A percentile compares a stretch with the other conserved stretches of the same genome.
These are phyloP conservation scores for Phytophthora pseudosyringae DNA, from an alignment of 352 stramenopile genomes.

Conservation along the genomic window DNA sequence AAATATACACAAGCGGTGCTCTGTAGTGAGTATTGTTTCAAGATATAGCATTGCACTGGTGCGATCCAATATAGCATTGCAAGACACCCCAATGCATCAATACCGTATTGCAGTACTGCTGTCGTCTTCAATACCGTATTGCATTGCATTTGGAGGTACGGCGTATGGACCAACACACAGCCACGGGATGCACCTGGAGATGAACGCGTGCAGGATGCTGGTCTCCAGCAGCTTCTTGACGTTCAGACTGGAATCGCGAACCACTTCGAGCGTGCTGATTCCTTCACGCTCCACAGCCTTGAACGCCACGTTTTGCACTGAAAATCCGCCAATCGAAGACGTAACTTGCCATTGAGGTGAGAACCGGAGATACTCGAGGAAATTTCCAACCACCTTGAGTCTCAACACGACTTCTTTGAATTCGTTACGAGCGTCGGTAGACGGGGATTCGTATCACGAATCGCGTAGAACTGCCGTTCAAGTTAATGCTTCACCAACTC, in stretches of 20 bases:
- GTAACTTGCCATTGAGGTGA: conserved; percentile 66
- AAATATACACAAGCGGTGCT: too few species aligned
- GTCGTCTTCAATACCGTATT: too few species aligned
- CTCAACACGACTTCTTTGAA: conserved; percentile 68
- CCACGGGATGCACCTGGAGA: conserved; percentile 73
- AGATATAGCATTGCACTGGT: too few species aligned
- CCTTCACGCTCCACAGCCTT: conserved; percentile 59
- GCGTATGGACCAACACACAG: too few species aligned
- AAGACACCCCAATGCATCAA: too few species aligned
- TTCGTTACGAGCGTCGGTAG: conserved; percentile 51
- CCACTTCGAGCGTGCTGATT: conserved; percentile 51
- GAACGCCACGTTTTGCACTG: conserved; percentile 55
- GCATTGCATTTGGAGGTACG: too few species aligned
- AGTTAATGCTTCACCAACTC: conserved; percentile 65
- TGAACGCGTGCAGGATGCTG: conserved; percentile 43
- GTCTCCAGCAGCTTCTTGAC: conserved; percentile 50
- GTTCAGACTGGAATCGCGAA: conserved; percentile 44
- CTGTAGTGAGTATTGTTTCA: too few species aligned
- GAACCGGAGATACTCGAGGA: conserved; percentile 70
- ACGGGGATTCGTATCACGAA: conserved; percentile 21
- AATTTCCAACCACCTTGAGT: conserved; percentile 73
- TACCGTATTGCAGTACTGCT: too few species aligned
- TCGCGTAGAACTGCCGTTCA: conserved; percentile 50
- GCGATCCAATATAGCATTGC: too few species aligned
- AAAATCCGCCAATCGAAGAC: conserved; percentile 36